Conservation (phyloP, 805 yeast genomes). For the Metahyphopichia silvanorum region DNA sequence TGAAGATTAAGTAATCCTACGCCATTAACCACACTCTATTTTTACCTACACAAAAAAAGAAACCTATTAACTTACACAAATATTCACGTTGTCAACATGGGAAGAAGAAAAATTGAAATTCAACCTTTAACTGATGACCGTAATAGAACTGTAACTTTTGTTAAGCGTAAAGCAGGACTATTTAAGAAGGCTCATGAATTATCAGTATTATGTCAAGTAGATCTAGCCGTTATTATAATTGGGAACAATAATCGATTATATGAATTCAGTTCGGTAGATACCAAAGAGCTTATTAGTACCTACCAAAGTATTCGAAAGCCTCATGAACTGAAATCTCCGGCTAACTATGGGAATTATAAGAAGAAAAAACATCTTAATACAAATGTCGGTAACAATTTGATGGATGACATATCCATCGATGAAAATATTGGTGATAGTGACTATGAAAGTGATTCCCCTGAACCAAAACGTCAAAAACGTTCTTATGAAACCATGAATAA, state of each 20-base stretch:
- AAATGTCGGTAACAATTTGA: conserved; percentile 5
- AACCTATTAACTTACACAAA: no score
- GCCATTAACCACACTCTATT: no score
- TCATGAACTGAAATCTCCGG: conserved; percentile 62
- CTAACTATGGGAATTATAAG: conserved; percentile 61
- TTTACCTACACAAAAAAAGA: no score
- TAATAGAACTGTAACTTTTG: conserved; percentile 81
- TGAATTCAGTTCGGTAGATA: conserved; percentile 75
- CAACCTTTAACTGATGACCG: conserved; percentile 89
- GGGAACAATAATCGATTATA: conserved; percentile 81
- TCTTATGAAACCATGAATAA: conserved; percentile 5
- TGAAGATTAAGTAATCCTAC: no score
- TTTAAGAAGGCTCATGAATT: conserved; percentile 85
- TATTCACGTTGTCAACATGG: no score
- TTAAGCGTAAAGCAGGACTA: conserved; percentile 90
- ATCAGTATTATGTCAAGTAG: conserved; percentile 88
- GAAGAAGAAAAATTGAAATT: conserved; percentile 93
- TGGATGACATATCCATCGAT: conserved; percentile 14
- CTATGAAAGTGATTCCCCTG: conserved; percentile 31
- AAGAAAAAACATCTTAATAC: conserved; percentile 28
- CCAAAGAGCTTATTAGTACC: conserved; percentile 28
- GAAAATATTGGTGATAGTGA: conserved; percentile 29
- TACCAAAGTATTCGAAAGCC: conserved; percentile 26
- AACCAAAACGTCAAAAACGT: conserved; percentile 27
- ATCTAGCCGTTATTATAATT: conserved; percentile 82